phyloP scores from a whole-genome alignment of 345 rosid species.

The Gossypium mustelinum region DNA sequence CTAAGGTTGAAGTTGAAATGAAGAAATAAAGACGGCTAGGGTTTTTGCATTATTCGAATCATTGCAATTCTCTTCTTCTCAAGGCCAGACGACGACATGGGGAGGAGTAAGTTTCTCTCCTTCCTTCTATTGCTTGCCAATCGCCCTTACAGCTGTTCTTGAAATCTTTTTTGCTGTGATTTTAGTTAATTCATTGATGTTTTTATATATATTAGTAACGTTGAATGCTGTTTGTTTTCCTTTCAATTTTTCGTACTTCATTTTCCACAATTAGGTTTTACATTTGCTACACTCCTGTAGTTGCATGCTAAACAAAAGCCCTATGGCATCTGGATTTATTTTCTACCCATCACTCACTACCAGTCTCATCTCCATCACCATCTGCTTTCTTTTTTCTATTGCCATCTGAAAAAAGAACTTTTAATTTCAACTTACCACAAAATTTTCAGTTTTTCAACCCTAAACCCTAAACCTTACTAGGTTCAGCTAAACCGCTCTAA shows the following conservation, averaged over 20 bases:
- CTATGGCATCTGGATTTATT: too few species aligned
- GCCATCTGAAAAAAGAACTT: not conserved
- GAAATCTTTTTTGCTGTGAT: not conserved
- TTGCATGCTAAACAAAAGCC: not conserved
- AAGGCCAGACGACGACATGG: conserved; percentile 1
- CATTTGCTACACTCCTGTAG: not conserved
- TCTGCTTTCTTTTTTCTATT: too few species aligned
- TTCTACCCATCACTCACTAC: too few species aligned
- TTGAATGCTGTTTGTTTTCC: not conserved
- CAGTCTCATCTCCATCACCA: not conserved
- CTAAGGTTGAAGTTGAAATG: not conserved
- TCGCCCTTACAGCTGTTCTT: not conserved
- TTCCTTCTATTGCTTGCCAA: not conserved
- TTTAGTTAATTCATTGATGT: not conserved
- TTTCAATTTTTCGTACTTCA: not conserved
- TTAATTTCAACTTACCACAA: too few species aligned
- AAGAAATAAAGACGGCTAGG: not conserved
- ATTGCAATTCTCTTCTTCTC: not conserved
- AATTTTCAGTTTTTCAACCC: too few species aligned
- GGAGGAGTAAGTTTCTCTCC: conserved; percentile 11
- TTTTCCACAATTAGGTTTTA: not conserved
- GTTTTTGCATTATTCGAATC: not conserved
- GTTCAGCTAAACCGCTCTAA: not conserved
- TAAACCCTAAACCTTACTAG: too few species aligned
- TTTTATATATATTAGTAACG: not conserved